These are phyloP conservation scores for Nelumbo lutea DNA, from an alignment of 164 flowering plant genomes.

Conservation along the genomic window DNA sequence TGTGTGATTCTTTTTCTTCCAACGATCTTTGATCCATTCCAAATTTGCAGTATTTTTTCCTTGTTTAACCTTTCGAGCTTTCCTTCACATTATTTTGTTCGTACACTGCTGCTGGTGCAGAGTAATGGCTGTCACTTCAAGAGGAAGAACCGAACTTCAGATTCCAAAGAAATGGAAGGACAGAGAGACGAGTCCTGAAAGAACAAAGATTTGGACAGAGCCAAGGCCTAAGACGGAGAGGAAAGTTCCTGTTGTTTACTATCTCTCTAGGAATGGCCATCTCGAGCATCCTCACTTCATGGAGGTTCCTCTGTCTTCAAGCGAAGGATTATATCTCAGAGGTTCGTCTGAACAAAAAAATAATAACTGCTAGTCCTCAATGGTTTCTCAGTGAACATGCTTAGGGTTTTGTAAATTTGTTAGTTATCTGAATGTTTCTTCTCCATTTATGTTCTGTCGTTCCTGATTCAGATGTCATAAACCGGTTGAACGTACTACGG, in stretches of 20 bases:
- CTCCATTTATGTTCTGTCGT: neutral
- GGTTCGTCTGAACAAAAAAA: constrained; percentile 32
- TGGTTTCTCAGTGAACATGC: neutral
- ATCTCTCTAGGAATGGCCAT: constrained; percentile 73
- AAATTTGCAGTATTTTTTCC: neutral
- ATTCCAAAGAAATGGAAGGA: constrained; percentile 21
- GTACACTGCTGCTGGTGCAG: neutral
- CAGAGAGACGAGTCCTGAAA: constrained; percentile 28
- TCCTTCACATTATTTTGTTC: neutral
- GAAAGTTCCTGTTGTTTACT: constrained; percentile 79
- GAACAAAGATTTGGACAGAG: constrained; percentile 38
- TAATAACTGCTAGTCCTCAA: neutral
- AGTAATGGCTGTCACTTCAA: constrained; percentile 32
- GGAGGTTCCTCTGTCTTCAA: constrained; percentile 82
- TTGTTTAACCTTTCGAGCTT: neutral
- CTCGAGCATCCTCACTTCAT: constrained; percentile 96
- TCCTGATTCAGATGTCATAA: constrained; percentile 58
- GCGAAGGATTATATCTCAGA: constrained; percentile 67
- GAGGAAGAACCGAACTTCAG: constrained; percentile 24
- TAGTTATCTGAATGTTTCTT: constrained; percentile 1
- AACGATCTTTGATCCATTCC: no score
- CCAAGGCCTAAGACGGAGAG: constrained; percentile 25
- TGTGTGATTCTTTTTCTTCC: neutral
- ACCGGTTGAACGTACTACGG: constrained; percentile 61
- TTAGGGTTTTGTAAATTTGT: no score